phyloP scores from a whole-genome alignment of 208 protist species.

The Acanthamoeba triangularis region DNA sequence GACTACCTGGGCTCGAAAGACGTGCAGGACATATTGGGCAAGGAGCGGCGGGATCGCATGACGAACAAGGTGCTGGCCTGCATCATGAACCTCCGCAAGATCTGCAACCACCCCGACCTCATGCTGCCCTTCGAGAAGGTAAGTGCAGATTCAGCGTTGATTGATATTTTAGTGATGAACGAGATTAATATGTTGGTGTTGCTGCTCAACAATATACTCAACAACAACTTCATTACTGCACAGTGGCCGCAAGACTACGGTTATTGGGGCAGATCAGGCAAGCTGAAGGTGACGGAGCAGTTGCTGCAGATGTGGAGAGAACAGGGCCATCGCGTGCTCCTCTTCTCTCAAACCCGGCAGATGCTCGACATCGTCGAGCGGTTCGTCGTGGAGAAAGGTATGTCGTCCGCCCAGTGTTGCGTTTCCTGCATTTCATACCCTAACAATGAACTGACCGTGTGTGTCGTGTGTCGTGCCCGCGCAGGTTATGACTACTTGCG shows the following conservation, averaged over 20 bases:
- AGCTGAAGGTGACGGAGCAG: conserved; percentile 95
- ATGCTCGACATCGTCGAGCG: conserved; percentile 99
- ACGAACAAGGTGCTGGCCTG: conserved; percentile 81
- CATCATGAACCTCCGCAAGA: conserved; percentile 92
- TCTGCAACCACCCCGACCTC: conserved; percentile 95
- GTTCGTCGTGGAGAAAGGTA: conserved; percentile 89
- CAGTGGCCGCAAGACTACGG: conserved; percentile 79
- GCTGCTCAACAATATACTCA: too few species aligned
- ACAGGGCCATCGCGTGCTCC: conserved; percentile 95
- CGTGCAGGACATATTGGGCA: conserved; percentile 70
- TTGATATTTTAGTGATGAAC: neutral
- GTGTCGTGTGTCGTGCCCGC: neutral
- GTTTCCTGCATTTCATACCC: too few species aligned
- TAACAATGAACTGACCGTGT: too few species aligned
- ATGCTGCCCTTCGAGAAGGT: neutral
- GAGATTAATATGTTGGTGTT: neutral
- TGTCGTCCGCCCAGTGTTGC: too few species aligned
- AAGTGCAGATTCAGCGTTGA: neutral
- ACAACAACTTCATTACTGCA: neutral
- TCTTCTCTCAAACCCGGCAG: conserved; percentile 98
- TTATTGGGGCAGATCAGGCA: conserved; percentile 91
- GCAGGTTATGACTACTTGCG: conserved; percentile 94
- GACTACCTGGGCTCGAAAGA: conserved; percentile 78
- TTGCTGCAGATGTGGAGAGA: conserved; percentile 96
- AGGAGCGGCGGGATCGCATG: conserved; percentile 73